Evolutionary conservation across 2,329 filamentous ascomycete genomes (phyloP).

Genomic region (Emergomyces africanus): DNA sequence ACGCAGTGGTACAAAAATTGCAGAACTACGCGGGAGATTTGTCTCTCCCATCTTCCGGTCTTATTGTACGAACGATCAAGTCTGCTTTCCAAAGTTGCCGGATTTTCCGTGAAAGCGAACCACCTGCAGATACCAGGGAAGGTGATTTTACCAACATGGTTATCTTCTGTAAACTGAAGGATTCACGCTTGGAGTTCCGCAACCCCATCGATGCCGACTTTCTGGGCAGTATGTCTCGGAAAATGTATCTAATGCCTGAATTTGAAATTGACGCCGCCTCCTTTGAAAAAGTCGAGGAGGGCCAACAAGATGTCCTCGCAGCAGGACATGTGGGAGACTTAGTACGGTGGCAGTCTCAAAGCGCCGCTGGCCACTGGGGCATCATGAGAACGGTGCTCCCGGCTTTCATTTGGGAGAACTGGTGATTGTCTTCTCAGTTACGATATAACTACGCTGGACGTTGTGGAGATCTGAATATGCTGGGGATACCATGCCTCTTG

Average conservation of each 20-base stretch:
- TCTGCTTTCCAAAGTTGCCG: conserved; percentile 79
- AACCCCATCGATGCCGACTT: conserved; percentile 51
- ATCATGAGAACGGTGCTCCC: conserved; percentile 84
- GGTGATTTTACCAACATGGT: conserved; percentile 91
- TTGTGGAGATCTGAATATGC: not conserved
- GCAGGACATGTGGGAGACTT: conserved; percentile 50
- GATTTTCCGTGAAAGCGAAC: conserved; percentile 68
- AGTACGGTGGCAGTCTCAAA: conserved; percentile 57
- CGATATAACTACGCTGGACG: not conserved
- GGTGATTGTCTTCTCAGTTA: conserved; percentile 39
- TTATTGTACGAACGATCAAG: conserved; percentile 71
- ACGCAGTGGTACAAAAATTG: not conserved
- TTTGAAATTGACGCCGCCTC: conserved; percentile 48
- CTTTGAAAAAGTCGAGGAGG: conserved; percentile 31
- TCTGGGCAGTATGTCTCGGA: conserved; percentile 57
- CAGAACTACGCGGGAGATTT: conserved; percentile 95
- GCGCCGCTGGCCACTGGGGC: conserved; percentile 74
- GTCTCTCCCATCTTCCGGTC: conserved; percentile 57
- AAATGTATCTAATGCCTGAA: conserved; percentile 57
- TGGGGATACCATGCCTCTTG: not conserved
- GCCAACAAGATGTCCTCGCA: conserved; percentile 27
- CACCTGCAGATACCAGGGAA: conserved; percentile 36
- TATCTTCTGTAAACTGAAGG: conserved; percentile 71
- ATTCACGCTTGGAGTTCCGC: conserved; percentile 51
- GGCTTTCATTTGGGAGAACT: conserved; percentile 68